phyloP scores from a whole-genome alignment of 2,329 filamentous ascomycete genomes.

The Fusarium sterilihyphosum region DNA sequence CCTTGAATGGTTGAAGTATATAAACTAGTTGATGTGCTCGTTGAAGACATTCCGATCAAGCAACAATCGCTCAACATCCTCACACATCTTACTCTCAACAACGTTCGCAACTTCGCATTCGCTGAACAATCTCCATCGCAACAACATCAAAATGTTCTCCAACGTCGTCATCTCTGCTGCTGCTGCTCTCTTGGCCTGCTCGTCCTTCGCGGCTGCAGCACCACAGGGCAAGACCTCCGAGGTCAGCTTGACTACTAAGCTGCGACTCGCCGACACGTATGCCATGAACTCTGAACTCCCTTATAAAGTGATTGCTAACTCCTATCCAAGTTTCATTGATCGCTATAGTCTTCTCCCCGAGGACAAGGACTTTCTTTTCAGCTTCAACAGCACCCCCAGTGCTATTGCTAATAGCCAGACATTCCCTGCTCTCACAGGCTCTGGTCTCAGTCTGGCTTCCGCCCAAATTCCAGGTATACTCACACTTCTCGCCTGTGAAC shows the following conservation, averaged over 20 bases:
- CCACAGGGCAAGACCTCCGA: conserved; percentile 25
- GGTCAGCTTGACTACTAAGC: conserved; percentile 48
- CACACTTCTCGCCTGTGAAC: accelerated
- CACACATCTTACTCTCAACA: neutral
- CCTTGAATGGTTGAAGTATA: neutral
- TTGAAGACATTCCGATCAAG: neutral
- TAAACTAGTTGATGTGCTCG: neutral
- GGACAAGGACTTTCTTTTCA: conserved; percentile 59
- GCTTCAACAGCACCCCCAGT: conserved; percentile 52
- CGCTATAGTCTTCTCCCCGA: conserved; percentile 56
- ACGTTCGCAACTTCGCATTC: neutral
- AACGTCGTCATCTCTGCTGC: neutral
- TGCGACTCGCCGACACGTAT: conserved; percentile 52
- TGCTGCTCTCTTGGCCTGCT: conserved; percentile 52
- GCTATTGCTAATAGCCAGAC: conserved; percentile 63
- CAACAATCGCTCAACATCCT: neutral
- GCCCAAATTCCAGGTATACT: conserved; percentile 55
- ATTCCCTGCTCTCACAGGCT: conserved; percentile 65
- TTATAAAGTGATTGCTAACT: neutral
- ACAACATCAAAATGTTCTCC: conserved; percentile 4
- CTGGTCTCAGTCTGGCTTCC: conserved; percentile 60
- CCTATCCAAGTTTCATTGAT: conserved; percentile 48
- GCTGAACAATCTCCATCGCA: neutral
- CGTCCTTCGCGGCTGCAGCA: conserved; percentile 45
- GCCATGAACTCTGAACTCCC: neutral